Conservation (phyloP, 331 rosid genomes). For the Spiraea crenata region DNA sequence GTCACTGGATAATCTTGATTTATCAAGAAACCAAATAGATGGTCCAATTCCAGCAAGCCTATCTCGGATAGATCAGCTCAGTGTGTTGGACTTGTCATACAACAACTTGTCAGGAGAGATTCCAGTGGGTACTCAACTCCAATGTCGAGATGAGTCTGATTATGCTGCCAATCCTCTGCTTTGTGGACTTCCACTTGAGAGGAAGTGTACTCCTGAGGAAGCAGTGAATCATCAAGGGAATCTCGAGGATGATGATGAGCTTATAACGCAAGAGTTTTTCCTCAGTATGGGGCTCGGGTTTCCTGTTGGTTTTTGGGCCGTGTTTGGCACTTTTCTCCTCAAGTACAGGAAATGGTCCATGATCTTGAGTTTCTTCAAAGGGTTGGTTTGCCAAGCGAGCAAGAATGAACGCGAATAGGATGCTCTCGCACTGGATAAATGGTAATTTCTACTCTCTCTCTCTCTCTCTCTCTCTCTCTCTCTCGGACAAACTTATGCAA, state of each 20-base stretch:
- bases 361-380: too few relatives aligned
- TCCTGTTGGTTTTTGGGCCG: not conserved
- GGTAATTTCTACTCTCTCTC: too few relatives aligned
- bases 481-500: too few relatives aligned
- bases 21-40: conserved; percentile 8
- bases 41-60: conserved; percentile 10
- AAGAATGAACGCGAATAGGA: too few relatives aligned
- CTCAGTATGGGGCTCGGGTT: not conserved
- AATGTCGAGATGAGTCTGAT: conserved; percentile 5
- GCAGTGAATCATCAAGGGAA: not conserved
- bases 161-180: conserved; percentile 8
- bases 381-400: too few relatives aligned
- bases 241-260: not conserved
- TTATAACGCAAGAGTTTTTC: not conserved
- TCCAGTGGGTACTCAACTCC: conserved; percentile 13
- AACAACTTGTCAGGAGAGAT: conserved; percentile 11
- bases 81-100: conserved; percentile 21
- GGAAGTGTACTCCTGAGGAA: too few relatives aligned
- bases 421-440: too few relatives aligned
- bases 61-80: not conserved
- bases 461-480: too few relatives aligned
- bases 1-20: conserved; percentile 11
- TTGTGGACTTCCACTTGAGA: not conserved
- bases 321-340: too few relatives aligned
- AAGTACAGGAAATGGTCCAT: too few relatives aligned